Evolutionary conservation across 768 basidiomycete species (phyloP).

Genomic region (Dendrothele bispora): DNA sequence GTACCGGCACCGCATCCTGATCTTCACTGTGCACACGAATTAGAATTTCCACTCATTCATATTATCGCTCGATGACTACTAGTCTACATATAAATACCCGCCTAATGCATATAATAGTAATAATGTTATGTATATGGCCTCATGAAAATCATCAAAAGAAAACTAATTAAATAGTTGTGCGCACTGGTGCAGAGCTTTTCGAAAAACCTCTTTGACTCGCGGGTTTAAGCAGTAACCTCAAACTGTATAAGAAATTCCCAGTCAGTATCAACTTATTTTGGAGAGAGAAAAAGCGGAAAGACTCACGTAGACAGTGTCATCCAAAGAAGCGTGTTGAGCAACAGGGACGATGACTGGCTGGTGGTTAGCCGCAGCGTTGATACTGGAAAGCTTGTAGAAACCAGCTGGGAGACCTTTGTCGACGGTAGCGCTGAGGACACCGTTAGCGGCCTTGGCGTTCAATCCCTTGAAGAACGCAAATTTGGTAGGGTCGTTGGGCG

Average conservation of each 20-base stretch:
- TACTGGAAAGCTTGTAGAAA: not conserved
- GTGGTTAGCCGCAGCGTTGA: constrained; percentile 1
- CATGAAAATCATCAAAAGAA: too few relatives aligned
- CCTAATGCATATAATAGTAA: too few relatives aligned
- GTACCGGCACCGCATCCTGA: too few relatives aligned
- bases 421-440: not conserved
- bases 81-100: not conserved
- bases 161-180: too few relatives aligned
- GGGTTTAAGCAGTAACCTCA: constrained; percentile 1
- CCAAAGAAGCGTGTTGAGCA: constrained; percentile 40
- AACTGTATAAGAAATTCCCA: not conserved
- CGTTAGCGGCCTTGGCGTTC: constrained; percentile 33
- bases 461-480: constrained; percentile 52
- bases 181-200: too few relatives aligned
- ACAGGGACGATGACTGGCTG: constrained; percentile 17
- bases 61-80: not conserved
- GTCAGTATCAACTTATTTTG: not conserved
- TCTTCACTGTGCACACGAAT: too few relatives aligned
- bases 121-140: too few relatives aligned
- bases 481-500: constrained; percentile 28
- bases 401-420: constrained; percentile 6
- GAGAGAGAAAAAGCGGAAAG: not conserved
- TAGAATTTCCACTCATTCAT: not conserved
- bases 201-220: too few relatives aligned
- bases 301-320: constrained; percentile 36